These are phyloP conservation scores for Westerdykella ornata DNA, from an alignment of 2,329 filamentous ascomycete species.

Conservation along the genomic window DNA sequence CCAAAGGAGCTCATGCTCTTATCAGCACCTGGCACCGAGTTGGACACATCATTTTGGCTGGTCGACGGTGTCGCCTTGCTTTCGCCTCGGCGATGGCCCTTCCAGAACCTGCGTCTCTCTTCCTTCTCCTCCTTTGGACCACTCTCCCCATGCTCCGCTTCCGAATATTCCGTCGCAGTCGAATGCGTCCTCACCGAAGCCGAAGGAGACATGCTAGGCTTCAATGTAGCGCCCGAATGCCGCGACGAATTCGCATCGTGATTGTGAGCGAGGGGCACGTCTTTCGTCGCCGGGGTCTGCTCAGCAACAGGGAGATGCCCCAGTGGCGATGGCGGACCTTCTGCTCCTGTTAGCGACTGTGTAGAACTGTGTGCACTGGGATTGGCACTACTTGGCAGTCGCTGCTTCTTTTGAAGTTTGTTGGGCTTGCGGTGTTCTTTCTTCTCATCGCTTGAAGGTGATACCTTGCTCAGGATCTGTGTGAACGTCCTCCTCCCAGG, in stretches of 20 bases:
- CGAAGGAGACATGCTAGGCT: slow-evolving; percentile 64
- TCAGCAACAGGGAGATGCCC: slow-evolving; percentile 12
- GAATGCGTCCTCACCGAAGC: slow-evolving; percentile 68
- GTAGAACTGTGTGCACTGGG: slow-evolving; percentile 87
- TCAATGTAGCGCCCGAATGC: slow-evolving; percentile 49
- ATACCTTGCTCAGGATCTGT: slow-evolving; percentile 41
- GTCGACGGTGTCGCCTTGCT: slow-evolving; percentile 32
- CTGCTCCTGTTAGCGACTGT: slow-evolving; percentile 57
- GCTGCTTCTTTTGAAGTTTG: slow-evolving; percentile 77
- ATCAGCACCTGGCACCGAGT: slow-evolving; percentile 33
- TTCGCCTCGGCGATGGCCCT: slow-evolving; percentile 50
- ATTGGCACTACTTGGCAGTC: slow-evolving; percentile 68
- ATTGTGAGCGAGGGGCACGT: slow-evolving; percentile 17
- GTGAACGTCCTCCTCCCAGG: slow-evolving; percentile 27
- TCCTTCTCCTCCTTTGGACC: slow-evolving; percentile 42
- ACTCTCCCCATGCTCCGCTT: slow-evolving; percentile 68
- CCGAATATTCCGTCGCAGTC: slow-evolving; percentile 69
- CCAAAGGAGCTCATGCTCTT: slow-evolving; percentile 38
- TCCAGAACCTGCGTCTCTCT: slow-evolving; percentile 66
- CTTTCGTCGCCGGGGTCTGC: slow-evolving; percentile 15
- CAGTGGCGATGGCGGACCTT: slow-evolving; percentile 26
- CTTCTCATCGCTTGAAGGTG: slow-evolving; percentile 58
- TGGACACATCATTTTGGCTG: slow-evolving; percentile 32
- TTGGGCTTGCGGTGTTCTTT: slow-evolving; percentile 67
- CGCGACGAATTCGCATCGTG: slow-evolving; percentile 39